Evolutionary conservation across 2,329 filamentous ascomycete genomes (phyloP).

Genomic region (Calonectria montana): DNA sequence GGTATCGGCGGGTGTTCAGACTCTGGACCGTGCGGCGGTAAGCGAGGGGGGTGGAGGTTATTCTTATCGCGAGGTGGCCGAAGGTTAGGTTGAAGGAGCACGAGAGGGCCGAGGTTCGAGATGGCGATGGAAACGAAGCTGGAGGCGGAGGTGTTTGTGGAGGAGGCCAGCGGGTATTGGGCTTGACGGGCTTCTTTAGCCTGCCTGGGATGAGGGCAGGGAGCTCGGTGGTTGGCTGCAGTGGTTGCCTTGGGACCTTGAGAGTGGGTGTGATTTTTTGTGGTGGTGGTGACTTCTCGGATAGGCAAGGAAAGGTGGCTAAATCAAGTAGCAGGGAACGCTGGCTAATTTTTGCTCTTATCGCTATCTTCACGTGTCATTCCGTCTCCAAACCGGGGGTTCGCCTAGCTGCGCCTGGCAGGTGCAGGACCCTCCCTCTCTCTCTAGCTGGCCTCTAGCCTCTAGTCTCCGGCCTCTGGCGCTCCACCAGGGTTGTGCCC

Average conservation of each 20-base stretch:
- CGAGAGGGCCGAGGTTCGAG: background rate
- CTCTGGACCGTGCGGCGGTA: conserved; percentile 12
- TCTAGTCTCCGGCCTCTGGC: background rate
- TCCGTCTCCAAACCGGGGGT: conserved; percentile 3
- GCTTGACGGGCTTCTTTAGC: conserved; percentile 16
- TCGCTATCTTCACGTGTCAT: conserved; percentile 45
- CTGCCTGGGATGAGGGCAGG: conserved; percentile 9
- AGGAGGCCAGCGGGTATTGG: conserved; percentile 10
- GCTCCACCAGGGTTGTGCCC: background rate
- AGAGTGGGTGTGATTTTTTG: conserved; percentile 26
- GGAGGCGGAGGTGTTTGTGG: conserved; percentile 4
- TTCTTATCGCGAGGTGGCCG: conserved; percentile 16
- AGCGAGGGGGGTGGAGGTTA: conserved; percentile 1
- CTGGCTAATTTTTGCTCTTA: conserved; percentile 40
- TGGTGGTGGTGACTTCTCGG: conserved; percentile 38
- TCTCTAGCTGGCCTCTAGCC: background rate
- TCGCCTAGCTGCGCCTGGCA: conserved; percentile 9
- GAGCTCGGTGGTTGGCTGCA: conserved; percentile 15
- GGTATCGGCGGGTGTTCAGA: conserved; percentile 26
- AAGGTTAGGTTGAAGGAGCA: conserved; percentile 13
- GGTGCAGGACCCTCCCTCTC: conserved; percentile 3
- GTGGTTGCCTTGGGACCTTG: conserved; percentile 6
- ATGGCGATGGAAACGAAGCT: conserved; percentile 5
- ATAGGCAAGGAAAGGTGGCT: conserved; percentile 44
- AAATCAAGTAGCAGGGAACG: conserved; percentile 34